phyloP scores from a whole-genome alignment of 2,329 filamentous ascomycete genomes.

The Blastomyces silverae region DNA sequence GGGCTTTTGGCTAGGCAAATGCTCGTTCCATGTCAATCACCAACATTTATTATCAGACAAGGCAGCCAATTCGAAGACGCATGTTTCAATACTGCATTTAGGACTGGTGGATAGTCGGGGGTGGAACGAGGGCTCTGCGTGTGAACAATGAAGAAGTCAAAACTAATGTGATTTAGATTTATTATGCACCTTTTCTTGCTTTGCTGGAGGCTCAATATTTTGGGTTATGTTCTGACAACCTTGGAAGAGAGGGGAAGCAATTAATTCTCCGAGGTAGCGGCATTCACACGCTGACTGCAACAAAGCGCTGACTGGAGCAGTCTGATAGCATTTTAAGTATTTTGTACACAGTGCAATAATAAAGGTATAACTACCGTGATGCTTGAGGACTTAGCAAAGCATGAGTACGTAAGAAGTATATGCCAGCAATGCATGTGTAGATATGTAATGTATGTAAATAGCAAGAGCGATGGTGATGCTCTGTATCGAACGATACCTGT shows the following conservation, averaged over 20 bases:
- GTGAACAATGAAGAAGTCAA: not conserved
- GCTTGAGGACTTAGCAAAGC: too few relatives aligned
- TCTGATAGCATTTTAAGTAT: too few relatives aligned
- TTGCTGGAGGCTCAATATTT: not conserved
- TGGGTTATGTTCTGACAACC: not conserved
- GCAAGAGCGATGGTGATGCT: too few relatives aligned
- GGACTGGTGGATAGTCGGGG: not conserved
- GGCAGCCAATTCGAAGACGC: slow-evolving; percentile 12
- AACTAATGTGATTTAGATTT: not conserved
- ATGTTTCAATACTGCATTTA: not conserved
- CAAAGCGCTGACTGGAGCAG: too few relatives aligned
- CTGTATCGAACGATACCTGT: too few relatives aligned
- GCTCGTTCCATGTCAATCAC: not conserved
- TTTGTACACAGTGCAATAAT: too few relatives aligned
- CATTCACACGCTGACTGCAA: too few relatives aligned
- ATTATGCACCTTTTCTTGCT: not conserved
- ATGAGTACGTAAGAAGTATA: too few relatives aligned
- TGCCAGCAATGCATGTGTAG: too few relatives aligned
- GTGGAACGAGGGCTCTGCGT: not conserved
- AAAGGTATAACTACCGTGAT: too few relatives aligned
- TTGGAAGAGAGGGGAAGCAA: too few relatives aligned
- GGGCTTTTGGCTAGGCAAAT: slow-evolving; percentile 6
- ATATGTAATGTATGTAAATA: not conserved
- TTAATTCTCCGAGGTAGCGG: too few relatives aligned
- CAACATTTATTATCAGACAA: not conserved